phyloP scores from a whole-genome alignment of 352 stramenopile species.

The Pythium myriotylum region DNA sequence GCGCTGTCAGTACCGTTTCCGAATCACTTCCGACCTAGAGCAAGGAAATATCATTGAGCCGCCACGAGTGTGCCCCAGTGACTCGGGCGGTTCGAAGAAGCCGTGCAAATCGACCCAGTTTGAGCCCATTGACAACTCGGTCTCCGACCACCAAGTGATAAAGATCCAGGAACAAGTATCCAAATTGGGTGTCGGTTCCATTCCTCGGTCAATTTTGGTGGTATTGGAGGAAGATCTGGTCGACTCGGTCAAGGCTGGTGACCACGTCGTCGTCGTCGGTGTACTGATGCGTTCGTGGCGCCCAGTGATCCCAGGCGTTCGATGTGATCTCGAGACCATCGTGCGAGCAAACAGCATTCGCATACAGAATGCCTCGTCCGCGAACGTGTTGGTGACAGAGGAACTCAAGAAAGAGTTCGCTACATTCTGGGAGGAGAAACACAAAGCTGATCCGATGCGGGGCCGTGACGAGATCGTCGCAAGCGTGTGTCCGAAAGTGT shows the following conservation, averaged over 20 bases:
- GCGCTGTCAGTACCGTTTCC: slow-evolving; percentile 77
- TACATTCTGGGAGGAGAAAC: slow-evolving; percentile 82
- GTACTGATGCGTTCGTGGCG: slow-evolving; percentile 94
- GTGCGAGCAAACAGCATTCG: slow-evolving; percentile 78
- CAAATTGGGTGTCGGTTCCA: slow-evolving; percentile 90
- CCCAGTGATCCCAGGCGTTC: slow-evolving; percentile 67
- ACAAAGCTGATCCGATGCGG: slow-evolving; percentile 46
- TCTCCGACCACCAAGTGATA: slow-evolving; percentile 91
- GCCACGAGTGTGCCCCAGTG: slow-evolving; percentile 37
- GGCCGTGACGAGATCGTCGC: slow-evolving; percentile 91
- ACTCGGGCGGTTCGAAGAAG: slow-evolving; percentile 32
- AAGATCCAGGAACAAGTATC: slow-evolving; percentile 96
- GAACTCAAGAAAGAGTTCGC: slow-evolving; percentile 91
- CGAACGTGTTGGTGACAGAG: slow-evolving; percentile 68
- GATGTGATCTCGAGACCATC: slow-evolving; percentile 91
- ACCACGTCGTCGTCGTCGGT: slow-evolving; percentile 94
- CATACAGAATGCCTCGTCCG: slow-evolving; percentile 64
- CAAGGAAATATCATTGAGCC: slow-evolving; percentile 89
- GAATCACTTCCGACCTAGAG: slow-evolving; percentile 89
- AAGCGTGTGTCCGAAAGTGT: slow-evolving; percentile 95
- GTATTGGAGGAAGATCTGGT: slow-evolving; percentile 91
- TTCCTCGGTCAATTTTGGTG: slow-evolving; percentile 94
- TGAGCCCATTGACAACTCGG: slow-evolving; percentile 48
- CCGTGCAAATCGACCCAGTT: slow-evolving; percentile 85
- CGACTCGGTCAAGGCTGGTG: slow-evolving; percentile 91